phyloP scores from a whole-genome alignment of 176 grass and related monocot genomes.

The Alloteropsis semialata region DNA sequence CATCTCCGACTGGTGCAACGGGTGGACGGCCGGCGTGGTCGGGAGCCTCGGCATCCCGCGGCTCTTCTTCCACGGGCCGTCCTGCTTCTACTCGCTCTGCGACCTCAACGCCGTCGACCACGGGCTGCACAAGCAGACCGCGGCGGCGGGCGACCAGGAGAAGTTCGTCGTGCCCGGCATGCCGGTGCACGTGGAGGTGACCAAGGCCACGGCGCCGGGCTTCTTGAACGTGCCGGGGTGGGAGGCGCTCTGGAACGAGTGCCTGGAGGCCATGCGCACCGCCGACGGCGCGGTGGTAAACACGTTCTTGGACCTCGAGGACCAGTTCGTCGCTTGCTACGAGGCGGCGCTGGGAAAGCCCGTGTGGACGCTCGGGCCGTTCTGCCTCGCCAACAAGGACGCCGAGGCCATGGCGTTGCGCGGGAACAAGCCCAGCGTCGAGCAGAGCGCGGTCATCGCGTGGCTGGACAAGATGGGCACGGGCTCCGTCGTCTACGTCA shows the following conservation, averaged over 20 bases:
- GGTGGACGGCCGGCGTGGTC: slow-evolving; percentile 42
- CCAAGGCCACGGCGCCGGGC: neutral
- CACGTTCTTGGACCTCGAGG: slow-evolving; percentile 55
- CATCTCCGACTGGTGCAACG: slow-evolving; percentile 37
- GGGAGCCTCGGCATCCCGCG: slow-evolving; percentile 18
- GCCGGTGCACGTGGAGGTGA: slow-evolving; percentile 35
- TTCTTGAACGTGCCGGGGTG: slow-evolving; percentile 32
- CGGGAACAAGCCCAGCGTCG: slow-evolving; percentile 8
- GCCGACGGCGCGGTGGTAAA: slow-evolving; percentile 57
- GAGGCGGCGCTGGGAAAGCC: slow-evolving; percentile 43
- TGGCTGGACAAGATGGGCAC: slow-evolving; percentile 48
- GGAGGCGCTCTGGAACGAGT: neutral
- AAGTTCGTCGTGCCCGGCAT: slow-evolving; percentile 30
- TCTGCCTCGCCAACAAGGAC: slow-evolving; percentile 40
- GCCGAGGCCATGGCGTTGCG: slow-evolving; percentile 9
- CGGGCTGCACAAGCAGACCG: neutral
- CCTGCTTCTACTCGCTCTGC: slow-evolving; percentile 46
- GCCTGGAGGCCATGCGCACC: slow-evolving; percentile 10
- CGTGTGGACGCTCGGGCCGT: slow-evolving; percentile 56
- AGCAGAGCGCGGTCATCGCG: neutral
- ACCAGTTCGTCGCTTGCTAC: slow-evolving; percentile 37
- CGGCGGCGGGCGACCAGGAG: neutral
- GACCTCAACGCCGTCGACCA: neutral
- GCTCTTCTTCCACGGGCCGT: slow-evolving; percentile 41
- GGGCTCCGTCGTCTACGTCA: slow-evolving; percentile 53